A percentile compares a stretch with the other conserved stretches of the same genome.
Conservation (phyloP, 345 rosid species). For the Aquilaria malaccensis region DNA sequence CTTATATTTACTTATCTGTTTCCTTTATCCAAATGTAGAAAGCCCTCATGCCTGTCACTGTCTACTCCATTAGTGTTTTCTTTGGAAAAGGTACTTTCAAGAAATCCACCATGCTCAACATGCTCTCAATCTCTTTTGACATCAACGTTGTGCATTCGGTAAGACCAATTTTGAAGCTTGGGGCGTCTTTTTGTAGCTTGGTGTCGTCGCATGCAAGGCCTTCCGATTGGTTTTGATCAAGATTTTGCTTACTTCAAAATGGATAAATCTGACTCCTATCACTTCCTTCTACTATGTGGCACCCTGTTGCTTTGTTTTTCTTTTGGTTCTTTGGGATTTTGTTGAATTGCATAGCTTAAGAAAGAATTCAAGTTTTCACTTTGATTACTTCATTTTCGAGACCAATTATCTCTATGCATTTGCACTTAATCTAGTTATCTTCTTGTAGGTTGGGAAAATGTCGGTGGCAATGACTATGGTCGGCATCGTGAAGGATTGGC, state of each 20-base stretch:
- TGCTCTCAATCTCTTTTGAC: slow-evolving; percentile 54
- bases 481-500: slow-evolving; percentile 78
- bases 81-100: slow-evolving; percentile 40
- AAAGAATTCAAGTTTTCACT: slow-evolving; percentile 50
- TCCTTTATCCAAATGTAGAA: slow-evolving; percentile 96
- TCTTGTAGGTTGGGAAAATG: slow-evolving; percentile 68
- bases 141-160: slow-evolving; percentile 54
- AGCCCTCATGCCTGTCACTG: slow-evolving; percentile 95
- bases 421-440: slow-evolving; percentile 69
- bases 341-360: slow-evolving; percentile 47
- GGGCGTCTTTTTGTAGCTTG: slow-evolving; percentile 51
- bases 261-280: slow-evolving; percentile 47
- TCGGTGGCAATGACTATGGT: slow-evolving; percentile 89
- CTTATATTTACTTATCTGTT: slow-evolving; percentile 89
- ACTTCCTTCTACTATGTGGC: slow-evolving; percentile 63
- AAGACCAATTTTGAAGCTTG: slow-evolving; percentile 56
- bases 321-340: slow-evolving; percentile 47
- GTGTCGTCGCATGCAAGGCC: slow-evolving; percentile 64
- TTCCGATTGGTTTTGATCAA: slow-evolving; percentile 55
- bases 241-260: slow-evolving; percentile 48
- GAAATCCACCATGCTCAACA: slow-evolving; percentile 45
- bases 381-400: slow-evolving; percentile 48
- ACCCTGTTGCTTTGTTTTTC: slow-evolving; percentile 51
- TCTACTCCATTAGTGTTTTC: slow-evolving; percentile 59
- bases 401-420: slow-evolving; percentile 60